These are phyloP conservation scores for rapeseed (Brassica napus) DNA, from an alignment of 345 rosid species.

Conservation along the genomic window DNA sequence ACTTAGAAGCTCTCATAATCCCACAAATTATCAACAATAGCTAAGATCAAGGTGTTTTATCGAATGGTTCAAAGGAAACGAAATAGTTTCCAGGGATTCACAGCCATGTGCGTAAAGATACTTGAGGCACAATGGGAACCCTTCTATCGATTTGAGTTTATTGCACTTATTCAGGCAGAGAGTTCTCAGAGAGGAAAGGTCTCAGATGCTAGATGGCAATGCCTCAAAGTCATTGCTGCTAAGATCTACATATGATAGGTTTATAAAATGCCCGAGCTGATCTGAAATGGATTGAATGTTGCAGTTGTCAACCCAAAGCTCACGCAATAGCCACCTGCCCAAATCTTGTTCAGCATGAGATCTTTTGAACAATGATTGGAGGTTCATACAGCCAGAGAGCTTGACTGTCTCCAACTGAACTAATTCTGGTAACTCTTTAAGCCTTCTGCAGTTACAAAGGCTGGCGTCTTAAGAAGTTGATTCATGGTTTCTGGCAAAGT, in stretches of 20 bases:
- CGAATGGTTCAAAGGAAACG: not conserved
- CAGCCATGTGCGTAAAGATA: constrained; percentile 7
- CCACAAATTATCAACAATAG: not conserved
- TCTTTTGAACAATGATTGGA: not conserved
- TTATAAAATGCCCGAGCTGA: not conserved
- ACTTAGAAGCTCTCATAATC: too few relatives aligned
- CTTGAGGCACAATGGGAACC: not conserved
- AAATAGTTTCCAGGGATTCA: not conserved
- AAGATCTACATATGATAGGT: constrained; percentile 6
- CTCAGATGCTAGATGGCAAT: not conserved
- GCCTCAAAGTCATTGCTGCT: constrained; percentile 2
- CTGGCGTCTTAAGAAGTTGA: not conserved
- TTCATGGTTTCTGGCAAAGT: constrained; percentile 11
- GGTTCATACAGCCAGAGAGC: not conserved
- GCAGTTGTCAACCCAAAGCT: constrained; percentile 17
- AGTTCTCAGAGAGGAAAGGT: not conserved
- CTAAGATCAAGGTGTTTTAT: constrained; percentile 9
- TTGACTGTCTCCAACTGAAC: not conserved
- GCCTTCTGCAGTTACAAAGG: not conserved
- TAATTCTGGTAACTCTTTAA: not conserved
- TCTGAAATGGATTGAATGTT: not conserved
- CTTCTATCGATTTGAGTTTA: constrained; percentile 6
- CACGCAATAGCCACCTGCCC: not conserved
- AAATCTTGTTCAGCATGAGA: not conserved
- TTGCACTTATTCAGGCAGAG: constrained; percentile 17